These are phyloP conservation scores for Aspergillus japonicus DNA, from an alignment of 2,329 filamentous ascomycete species.

Conservation along the genomic window DNA sequence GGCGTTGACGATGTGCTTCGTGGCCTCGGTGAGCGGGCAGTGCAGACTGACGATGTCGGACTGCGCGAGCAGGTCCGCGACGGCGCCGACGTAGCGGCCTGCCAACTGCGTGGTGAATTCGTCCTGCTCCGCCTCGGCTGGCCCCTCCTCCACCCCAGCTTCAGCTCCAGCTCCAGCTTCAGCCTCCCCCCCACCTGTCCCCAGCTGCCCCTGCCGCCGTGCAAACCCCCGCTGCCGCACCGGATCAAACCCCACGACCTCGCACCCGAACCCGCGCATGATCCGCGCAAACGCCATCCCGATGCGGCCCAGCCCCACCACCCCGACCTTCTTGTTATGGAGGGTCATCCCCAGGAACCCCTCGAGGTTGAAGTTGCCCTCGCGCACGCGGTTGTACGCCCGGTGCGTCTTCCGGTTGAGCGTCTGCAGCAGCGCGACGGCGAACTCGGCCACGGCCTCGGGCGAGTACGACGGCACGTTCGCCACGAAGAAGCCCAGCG, in stretches of 20 bases:
- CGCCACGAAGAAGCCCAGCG: conserved; percentile 60
- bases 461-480: conserved; percentile 69
- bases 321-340: conserved; percentile 63
- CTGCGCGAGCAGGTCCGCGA: conserved; percentile 55
- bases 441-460: conserved; percentile 68
- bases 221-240: conserved; percentile 52
- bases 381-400: conserved; percentile 66
- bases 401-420: conserved; percentile 67
- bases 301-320: conserved; percentile 66
- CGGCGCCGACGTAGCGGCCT: conserved; percentile 51
- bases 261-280: conserved; percentile 64
- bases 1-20: conserved; percentile 61
- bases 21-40: conserved; percentile 62
- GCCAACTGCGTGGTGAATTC: neutral
- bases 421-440: conserved; percentile 65
- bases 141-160: too few relatives aligned
- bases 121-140: neutral
- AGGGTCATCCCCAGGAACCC: conserved; percentile 60
- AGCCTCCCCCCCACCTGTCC: too few relatives aligned
- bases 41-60: conserved; percentile 65
- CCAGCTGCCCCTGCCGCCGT: neutral
- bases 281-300: conserved; percentile 62
- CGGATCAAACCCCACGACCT: conserved; percentile 61
- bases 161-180: too few relatives aligned
- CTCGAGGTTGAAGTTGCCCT: conserved; percentile 67